Evolutionary conservation across 2,329 filamentous ascomycete genomes (phyloP).

Genomic region (Fusarium transvaalense): DNA sequence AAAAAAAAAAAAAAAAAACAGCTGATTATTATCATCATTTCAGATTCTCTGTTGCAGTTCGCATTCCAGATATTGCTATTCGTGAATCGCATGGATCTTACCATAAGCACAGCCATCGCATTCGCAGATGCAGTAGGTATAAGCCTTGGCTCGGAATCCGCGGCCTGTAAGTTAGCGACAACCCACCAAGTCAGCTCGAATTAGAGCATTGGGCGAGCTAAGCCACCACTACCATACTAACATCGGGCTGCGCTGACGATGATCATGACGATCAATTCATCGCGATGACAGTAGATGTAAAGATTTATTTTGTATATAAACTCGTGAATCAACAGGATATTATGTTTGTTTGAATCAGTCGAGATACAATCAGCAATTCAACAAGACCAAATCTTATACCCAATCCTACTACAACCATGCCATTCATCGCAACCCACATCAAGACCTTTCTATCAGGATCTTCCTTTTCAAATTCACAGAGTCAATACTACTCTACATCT

Average conservation of each 20-base stretch:
- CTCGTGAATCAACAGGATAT: fast-evolving
- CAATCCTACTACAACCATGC: conserved; percentile 2
- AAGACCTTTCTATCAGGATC: conserved; percentile 10
- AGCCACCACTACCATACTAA: conserved; percentile 14
- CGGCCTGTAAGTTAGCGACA: neutral
- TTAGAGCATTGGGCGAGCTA: conserved; percentile 17
- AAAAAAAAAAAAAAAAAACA: too few relatives aligned
- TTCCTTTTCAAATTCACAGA: neutral
- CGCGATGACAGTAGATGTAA: neutral
- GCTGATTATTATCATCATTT: neutral
- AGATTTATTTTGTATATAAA: conserved; percentile 1
- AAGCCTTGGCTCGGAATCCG: conserved; percentile 17
- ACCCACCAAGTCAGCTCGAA: neutral
- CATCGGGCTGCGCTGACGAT: neutral
- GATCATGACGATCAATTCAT: conserved; percentile 8
- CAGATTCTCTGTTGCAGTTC: neutral
- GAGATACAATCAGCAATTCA: neutral
- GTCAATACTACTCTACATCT: neutral
- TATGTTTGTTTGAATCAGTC: too few relatives aligned
- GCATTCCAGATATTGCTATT: neutral
- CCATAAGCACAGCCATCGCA: conserved; percentile 5
- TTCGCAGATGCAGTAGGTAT: neutral
- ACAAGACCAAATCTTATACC: neutral
- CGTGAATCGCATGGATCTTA: conserved; percentile 5
- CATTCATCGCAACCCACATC: conserved; percentile 11